Base-by-base conservation (phyloP, 176 grass and related monocot genomes). In the Puccinellia tenuiflora region DNA sequence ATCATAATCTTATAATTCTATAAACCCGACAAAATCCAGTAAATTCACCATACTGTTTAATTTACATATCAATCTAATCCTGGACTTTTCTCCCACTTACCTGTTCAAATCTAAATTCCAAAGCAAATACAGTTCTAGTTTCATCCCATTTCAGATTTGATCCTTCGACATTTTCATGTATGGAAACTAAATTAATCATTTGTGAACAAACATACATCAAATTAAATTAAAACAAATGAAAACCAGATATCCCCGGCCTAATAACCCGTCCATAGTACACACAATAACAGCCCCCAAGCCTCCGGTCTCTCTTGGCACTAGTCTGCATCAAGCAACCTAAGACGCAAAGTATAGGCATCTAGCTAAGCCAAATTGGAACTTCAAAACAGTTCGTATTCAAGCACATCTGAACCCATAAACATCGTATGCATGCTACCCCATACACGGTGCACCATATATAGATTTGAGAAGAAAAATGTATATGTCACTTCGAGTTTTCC, bases 361-460 rank as follows among this genome's bases (percentile, higher is more conserved):
- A 11, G 22, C 63, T 40, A 88, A 76, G 59, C 39, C 87, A 67
- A 81, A 50, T 50, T 50, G 60, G 29, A 88, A 80, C 67, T 80
- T 66, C 62, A 34, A 79, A 79, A 88, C 15, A 3, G 54, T 40
- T 46, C 57, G 46, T 75, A n/a, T 48, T 17, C 46, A 80, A 39
- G 2, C 6, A 53, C 17, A 77, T n/a, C 29, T 50, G 26, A 83
- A 14, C 5, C 11, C 18, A 71, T 61, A 78, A 7, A 28, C 15
- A 72, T 47, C 8, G 8, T 18, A 73, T 50, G 43, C 70, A 25
- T 17, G 46, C 46, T 48, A 48, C 15, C 13, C 0, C 13, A n/a
- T n/a, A 47, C 45, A 47, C 45, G 3, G 15, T 48, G 46, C 46
- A 48, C 46, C 46, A 48, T 48, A 48, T 48, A 48, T 65, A 21